A percentile compares a stretch with the other conserved stretches of the same genome.
These are phyloP conservation scores for Tylopilus plumbeoviolaceoides DNA, from an alignment of 768 basidiomycete genomes.

Conservation along the genomic window DNA sequence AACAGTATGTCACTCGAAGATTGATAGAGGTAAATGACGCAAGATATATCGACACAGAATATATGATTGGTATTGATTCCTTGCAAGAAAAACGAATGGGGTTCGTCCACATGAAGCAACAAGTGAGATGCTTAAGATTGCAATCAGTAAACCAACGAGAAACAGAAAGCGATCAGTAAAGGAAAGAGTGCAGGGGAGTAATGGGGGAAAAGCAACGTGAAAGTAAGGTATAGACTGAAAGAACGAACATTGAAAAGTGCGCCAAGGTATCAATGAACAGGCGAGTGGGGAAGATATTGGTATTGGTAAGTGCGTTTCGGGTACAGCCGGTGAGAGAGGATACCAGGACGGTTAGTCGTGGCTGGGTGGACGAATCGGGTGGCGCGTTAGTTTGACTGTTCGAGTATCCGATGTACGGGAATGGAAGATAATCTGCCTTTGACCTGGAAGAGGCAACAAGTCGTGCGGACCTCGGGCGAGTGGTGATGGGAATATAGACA, in stretches of 20 bases:
- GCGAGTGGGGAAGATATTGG: neutral
- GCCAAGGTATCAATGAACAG: constrained; percentile 14
- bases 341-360: neutral
- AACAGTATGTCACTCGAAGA: neutral
- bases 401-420: neutral
- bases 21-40: neutral
- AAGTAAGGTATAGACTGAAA: constrained; percentile 5
- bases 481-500: neutral
- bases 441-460: neutral
- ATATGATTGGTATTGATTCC: constrained; percentile 16
- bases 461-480: neutral
- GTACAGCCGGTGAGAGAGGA: constrained; percentile 14
- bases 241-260: constrained; percentile 4
- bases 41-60: constrained; percentile 5
- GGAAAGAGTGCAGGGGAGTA: neutral
- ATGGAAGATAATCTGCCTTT: neutral
- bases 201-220: neutral
- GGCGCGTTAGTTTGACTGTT: neutral
- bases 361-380: neutral
- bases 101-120: constrained; percentile 6
- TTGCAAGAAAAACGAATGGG: constrained; percentile 6
- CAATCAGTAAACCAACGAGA: neutral
- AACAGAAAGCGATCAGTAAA: neutral
- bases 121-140: neutral
- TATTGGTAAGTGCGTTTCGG: constrained; percentile 10